phyloP scores from a whole-genome alignment of 495 filamentous ascomycete species.

The Hypoxylon lienhwacheense region DNA sequence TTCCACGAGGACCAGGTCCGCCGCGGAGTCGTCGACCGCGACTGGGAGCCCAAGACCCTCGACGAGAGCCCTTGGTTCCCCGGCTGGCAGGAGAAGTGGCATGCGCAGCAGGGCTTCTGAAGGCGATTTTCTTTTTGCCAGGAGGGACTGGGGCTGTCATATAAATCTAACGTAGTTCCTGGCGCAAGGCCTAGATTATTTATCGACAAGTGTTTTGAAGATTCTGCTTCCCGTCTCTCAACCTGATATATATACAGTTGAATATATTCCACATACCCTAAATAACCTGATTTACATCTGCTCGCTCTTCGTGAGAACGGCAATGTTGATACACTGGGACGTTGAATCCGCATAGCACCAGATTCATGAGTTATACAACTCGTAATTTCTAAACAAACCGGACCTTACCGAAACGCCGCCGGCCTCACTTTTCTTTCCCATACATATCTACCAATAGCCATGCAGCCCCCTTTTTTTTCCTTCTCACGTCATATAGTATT shows the following conservation, averaged over 20 bases:
- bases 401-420: conserved; percentile 6
- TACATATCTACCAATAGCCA: background rate
- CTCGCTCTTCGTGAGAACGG: background rate
- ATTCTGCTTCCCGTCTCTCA: background rate
- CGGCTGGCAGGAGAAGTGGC: conserved; percentile 85
- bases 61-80: conserved; percentile 81
- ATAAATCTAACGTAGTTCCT: too few species aligned
- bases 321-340: conserved; percentile 20
- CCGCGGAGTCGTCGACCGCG: conserved; percentile 60
- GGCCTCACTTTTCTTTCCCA: background rate
- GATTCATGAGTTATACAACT: conserved; percentile 1
- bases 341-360: conserved; percentile 29
- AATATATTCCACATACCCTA: conserved; percentile 9
- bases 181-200: too few species aligned
- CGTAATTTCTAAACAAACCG: background rate
- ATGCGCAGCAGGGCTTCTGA: conserved; percentile 68
- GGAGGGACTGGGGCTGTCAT: too few species aligned
- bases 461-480: background rate
- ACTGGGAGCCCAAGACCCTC: conserved; percentile 76
- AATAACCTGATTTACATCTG: background rate
- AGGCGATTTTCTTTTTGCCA: too few species aligned
- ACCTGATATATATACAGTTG: conserved; percentile 16
- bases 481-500: conserved; percentile 85
- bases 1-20: conserved; percentile 72
- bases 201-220: background rate